These are phyloP conservation scores for Aphanomyces cochlioides DNA, from an alignment of 352 stramenopile genomes.

Conservation along the genomic window DNA sequence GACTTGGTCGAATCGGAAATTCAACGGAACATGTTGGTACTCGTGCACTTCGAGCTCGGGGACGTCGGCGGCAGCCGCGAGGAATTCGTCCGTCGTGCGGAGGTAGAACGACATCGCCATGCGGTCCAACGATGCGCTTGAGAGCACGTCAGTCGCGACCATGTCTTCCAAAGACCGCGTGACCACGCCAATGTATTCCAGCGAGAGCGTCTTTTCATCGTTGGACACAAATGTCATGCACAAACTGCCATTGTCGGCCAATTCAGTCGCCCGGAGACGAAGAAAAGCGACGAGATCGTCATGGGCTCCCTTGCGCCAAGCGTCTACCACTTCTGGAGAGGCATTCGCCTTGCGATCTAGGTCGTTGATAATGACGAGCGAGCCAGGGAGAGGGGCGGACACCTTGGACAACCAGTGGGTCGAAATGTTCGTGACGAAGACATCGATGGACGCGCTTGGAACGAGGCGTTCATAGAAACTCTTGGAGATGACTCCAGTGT, in stretches of 20 bases:
- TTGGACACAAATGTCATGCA: neutral
- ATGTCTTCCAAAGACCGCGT: neutral
- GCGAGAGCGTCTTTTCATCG: neutral
- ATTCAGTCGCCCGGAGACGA: neutral
- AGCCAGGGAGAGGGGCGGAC: neutral
- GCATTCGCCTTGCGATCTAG: neutral
- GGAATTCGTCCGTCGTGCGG: conserved; percentile 2
- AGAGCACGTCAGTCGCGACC: neutral
- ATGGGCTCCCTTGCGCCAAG: neutral
- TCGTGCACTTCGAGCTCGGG: too few species aligned
- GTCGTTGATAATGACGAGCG: neutral
- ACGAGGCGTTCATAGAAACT: neutral
- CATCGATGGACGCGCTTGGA: conserved; percentile 3
- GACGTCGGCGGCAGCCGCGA: too few species aligned
- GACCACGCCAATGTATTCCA: neutral
- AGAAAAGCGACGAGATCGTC: conserved; percentile 13
- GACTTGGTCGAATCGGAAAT: neutral
- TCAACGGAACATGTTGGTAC: too few species aligned
- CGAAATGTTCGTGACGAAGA: conserved; percentile 5
- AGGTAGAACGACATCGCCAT: neutral
- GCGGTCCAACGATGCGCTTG: neutral
- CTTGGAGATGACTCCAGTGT: neutral
- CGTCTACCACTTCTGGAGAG: neutral
- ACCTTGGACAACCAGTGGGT: neutral
- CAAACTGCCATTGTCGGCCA: neutral